phyloP scores from a whole-genome alignment of 163 green algal genomes.

The Coccomyxa subellipsoidea region DNA sequence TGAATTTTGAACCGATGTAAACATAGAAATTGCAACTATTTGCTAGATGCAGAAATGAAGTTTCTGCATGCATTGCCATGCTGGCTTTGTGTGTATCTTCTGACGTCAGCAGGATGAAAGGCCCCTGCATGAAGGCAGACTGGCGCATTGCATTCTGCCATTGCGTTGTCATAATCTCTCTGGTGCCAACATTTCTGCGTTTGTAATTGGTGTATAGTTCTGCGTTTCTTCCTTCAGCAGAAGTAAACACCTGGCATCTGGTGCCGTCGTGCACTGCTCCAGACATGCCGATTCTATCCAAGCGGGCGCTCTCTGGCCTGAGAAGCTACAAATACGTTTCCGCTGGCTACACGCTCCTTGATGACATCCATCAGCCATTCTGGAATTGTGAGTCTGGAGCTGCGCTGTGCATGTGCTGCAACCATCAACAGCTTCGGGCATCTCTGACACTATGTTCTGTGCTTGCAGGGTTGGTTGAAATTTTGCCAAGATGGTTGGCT shows the following conservation, averaged over 20 bases:
- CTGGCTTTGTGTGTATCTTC: too few relatives aligned
- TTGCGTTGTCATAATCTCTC: too few relatives aligned
- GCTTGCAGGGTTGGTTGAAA: constrained; percentile 18
- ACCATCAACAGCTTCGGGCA: neutral
- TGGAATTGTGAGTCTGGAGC: constrained; percentile 74
- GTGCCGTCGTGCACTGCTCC: neutral
- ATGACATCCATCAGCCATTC: constrained; percentile 73
- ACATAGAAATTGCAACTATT: too few relatives aligned
- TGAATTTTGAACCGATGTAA: too few relatives aligned
- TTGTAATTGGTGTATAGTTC: too few relatives aligned
- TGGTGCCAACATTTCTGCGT: too few relatives aligned
- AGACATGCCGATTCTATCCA: constrained; percentile 54
- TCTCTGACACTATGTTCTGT: neutral
- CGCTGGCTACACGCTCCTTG: constrained; percentile 79
- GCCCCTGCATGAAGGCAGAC: too few relatives aligned
- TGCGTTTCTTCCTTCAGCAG: neutral
- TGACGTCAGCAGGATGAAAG: too few relatives aligned
- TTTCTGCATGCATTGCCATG: too few relatives aligned
- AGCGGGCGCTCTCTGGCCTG: constrained; percentile 62
- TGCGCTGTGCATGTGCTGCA: too few relatives aligned
- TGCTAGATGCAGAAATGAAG: too few relatives aligned
- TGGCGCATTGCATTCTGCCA: too few relatives aligned
- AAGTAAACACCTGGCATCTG: neutral
- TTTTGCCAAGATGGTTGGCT: constrained; percentile 82
- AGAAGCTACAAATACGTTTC: constrained; percentile 72